Base-by-base conservation (phyloP, 202 grass and related monocot species). In the Panicum hallii region DNA sequence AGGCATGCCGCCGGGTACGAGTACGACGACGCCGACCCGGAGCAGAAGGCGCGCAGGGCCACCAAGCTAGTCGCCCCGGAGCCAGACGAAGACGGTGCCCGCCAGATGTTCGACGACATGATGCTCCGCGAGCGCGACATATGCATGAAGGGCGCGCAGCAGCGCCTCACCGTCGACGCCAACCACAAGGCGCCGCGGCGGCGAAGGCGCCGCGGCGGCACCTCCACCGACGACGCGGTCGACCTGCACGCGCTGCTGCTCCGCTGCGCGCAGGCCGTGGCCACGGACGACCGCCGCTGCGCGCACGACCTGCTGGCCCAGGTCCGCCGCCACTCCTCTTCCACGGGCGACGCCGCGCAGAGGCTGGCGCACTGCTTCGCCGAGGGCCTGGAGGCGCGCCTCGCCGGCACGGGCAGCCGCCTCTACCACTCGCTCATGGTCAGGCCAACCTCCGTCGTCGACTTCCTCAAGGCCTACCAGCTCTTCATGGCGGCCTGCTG, bases 321-420 rank as follows among this genome's bases (percentile, higher is more conserved):
- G 58, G 88, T 97, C 64, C 77, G 78, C 23, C 84, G 82, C 60
- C 87, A 97, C 71, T 69, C 94, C 4, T 83, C 87, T 8, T 53
- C 87, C 0, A 70, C 54, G 4, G 94, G 91, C 26, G 89, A 90
- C 53, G 89, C 87, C 11, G 75, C 83, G 4, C 84, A 96, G 78
- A 58, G 94, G 63, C 58, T 96, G 62, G 94, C 94, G 50, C 89
- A 96, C 67, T 93, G 82, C 56, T 96, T 96, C 46, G 80, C 90
- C 1, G 89, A 96, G 32, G 94, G 89, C 19, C 94, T 96, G 15
- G 81, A 96, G 50, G 89, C 87, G 32, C 86, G 94, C 34, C 84
- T 96, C 9, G 87, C 78, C 13, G 89, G 94, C 72, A 91, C 84
- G 20, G 91, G 94, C 56, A 97, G 79, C 57, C 63, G 81, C 9